Percentiles rank a stretch among this genome's conserved stretches.
Conservation (phyloP, 345 rosid genomes). For the Citrus sinensis region DVS_A1.0 CM039169.1:33561501-33562000, state of each 20-base stretch:
- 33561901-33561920: slow-evolving; percentile 63
- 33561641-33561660: slow-evolving; percentile 79
- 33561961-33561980: slow-evolving; percentile 77
- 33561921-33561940: slow-evolving; percentile 93
- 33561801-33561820: slow-evolving; percentile 29
- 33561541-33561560: not conserved
- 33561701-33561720: slow-evolving; percentile 48
- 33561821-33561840: slow-evolving; percentile 45
- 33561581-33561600: slow-evolving; percentile 80
- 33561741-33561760: slow-evolving; percentile 26
- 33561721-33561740: slow-evolving; percentile 32
- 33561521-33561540: not conserved
- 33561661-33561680: slow-evolving; percentile 78
- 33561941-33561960: slow-evolving; percentile 81
- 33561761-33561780: slow-evolving; percentile 25
- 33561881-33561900: slow-evolving; percentile 59
- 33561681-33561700: slow-evolving; percentile 95
- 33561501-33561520: not conserved
- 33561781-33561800: slow-evolving; percentile 28
- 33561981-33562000: slow-evolving; percentile 79
- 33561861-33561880: slow-evolving; percentile 68
- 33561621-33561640: slow-evolving; percentile 93
- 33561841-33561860: slow-evolving; percentile 68
- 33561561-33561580: slow-evolving; percentile 16
- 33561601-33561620: slow-evolving; percentile 76